These are phyloP conservation scores for Diaporthe sp. DNA, from an alignment of 2,329 filamentous ascomycete genomes.

Conservation along the genomic window DNA sequence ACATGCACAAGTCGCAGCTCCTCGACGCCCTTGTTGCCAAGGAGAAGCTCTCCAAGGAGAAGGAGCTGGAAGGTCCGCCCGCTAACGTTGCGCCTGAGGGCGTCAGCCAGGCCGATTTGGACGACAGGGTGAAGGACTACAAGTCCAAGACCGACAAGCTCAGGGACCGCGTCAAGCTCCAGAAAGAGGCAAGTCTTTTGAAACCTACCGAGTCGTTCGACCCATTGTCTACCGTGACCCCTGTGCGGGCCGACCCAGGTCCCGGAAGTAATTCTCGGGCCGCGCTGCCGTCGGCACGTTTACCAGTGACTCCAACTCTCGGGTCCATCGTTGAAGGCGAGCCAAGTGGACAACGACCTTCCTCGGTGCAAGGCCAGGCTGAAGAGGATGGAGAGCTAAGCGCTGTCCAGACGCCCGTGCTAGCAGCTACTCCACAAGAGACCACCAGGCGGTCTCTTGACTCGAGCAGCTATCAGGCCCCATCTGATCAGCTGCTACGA, in stretches of 20 bases:
- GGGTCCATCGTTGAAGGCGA: neutral
- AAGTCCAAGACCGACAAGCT: constrained; percentile 69
- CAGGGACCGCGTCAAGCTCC: constrained; percentile 62
- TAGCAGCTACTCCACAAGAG: neutral
- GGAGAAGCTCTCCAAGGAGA: constrained; percentile 67
- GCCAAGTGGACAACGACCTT: constrained; percentile 5
- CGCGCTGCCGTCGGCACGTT: neutral
- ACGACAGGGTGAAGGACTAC: constrained; percentile 52
- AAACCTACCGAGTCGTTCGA: neutral
- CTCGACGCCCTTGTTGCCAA: constrained; percentile 69
- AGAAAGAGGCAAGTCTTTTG: constrained; percentile 65
- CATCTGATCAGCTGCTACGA: constrained; percentile 33
- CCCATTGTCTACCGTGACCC: constrained; percentile 19
- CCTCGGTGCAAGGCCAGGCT: neutral
- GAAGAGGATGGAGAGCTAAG: neutral
- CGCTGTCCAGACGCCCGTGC: neutral
- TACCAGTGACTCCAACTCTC: neutral
- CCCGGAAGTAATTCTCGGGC: neutral
- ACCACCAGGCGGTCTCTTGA: constrained; percentile 3
- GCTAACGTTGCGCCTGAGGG: constrained; percentile 43
- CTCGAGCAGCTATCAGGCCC: neutral
- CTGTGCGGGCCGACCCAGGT: constrained; percentile 8
- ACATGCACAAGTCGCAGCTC: constrained; percentile 69
- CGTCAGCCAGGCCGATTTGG: constrained; percentile 45
- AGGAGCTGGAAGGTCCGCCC: constrained; percentile 53